These are phyloP conservation scores for Penicillium concentricum DNA, from an alignment of 2,329 filamentous ascomycete species.

Conservation along the genomic window DNA sequence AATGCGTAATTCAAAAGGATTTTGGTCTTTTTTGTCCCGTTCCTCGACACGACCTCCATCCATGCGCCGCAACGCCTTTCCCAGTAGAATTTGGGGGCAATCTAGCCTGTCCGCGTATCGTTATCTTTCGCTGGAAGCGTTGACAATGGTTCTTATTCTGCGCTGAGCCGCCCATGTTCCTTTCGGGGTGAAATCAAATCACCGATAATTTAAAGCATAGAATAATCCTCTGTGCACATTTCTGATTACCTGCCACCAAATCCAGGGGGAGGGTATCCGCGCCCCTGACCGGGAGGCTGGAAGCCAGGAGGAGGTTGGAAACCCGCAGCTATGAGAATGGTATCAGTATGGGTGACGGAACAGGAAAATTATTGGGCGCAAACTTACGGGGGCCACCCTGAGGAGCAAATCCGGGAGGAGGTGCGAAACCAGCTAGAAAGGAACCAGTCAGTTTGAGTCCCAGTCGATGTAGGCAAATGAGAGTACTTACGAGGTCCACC, in stretches of 20 bases:
- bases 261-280: constrained; percentile 53
- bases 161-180: constrained; percentile 11
- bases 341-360: constrained; percentile 34
- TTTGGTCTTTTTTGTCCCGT: constrained; percentile 29
- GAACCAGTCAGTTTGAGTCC: constrained; percentile 19
- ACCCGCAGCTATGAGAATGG: constrained; percentile 46
- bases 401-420: constrained; percentile 49
- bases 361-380: constrained; percentile 11
- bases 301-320: constrained; percentile 69
- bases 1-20: constrained; percentile 20
- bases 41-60: constrained; percentile 34
- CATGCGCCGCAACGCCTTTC: constrained; percentile 45
- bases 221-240: constrained; percentile 20
- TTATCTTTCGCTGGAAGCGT: constrained; percentile 18
- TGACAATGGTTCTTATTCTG: constrained; percentile 8
- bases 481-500: constrained; percentile 53
- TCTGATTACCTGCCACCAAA: constrained; percentile 46
- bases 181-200: constrained; percentile 21
- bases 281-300: constrained; percentile 62
- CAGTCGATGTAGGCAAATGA: not conserved
- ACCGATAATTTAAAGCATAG: constrained; percentile 24
- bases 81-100: constrained; percentile 33
- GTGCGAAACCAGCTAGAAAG: constrained; percentile 46
- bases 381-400: constrained; percentile 48
- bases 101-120: constrained; percentile 25